Percentiles rank a stretch among this genome's conserved stretches.
phyloP scores from a whole-genome alignment of 768 basidiomycete species.

The Cystobasidium onofrii region DNA sequence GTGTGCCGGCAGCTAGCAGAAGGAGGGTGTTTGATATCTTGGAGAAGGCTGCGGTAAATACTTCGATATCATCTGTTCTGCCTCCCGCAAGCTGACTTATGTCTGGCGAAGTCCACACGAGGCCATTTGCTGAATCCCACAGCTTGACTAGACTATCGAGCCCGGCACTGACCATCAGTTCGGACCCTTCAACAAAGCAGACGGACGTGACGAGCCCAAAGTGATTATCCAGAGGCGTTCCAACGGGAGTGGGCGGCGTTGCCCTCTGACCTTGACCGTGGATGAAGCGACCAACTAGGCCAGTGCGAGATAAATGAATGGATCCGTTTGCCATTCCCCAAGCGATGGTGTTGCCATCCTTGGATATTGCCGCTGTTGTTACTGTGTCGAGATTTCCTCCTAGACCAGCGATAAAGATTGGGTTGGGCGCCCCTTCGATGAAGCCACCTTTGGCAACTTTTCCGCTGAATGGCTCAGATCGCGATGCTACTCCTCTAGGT shows the following conservation, averaged over 20 bases:
- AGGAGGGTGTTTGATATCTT: neutral
- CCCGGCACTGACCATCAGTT: neutral
- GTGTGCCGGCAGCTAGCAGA: slow-evolving; percentile 10
- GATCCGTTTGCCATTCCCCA: slow-evolving; percentile 23
- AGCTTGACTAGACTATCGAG: slow-evolving; percentile 22
- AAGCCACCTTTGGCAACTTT: slow-evolving; percentile 31
- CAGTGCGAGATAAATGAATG: slow-evolving; percentile 12
- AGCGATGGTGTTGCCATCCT: neutral
- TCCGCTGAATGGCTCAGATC: slow-evolving; percentile 27
- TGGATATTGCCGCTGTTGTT: slow-evolving; percentile 12
- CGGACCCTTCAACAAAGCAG: neutral
- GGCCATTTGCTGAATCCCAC: slow-evolving; percentile 8
- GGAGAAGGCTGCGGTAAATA: neutral
- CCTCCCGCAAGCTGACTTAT: neutral
- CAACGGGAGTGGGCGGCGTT: neutral
- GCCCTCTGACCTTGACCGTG: slow-evolving; percentile 11
- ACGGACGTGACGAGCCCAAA: neutral
- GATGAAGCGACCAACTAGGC: neutral
- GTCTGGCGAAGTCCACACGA: slow-evolving; percentile 10
- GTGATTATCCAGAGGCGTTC: slow-evolving; percentile 8
- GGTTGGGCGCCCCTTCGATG: slow-evolving; percentile 12
- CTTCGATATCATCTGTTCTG: neutral
- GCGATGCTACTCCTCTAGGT: slow-evolving; percentile 1
- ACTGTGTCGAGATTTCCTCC: slow-evolving; percentile 26
- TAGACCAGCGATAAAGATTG: slow-evolving; percentile 1